Evolutionary conservation across 495 filamentous ascomycete species (phyloP), one percentile per base, ranked within the genome.

Genomic region (Rusavskia elegans): DNA sequence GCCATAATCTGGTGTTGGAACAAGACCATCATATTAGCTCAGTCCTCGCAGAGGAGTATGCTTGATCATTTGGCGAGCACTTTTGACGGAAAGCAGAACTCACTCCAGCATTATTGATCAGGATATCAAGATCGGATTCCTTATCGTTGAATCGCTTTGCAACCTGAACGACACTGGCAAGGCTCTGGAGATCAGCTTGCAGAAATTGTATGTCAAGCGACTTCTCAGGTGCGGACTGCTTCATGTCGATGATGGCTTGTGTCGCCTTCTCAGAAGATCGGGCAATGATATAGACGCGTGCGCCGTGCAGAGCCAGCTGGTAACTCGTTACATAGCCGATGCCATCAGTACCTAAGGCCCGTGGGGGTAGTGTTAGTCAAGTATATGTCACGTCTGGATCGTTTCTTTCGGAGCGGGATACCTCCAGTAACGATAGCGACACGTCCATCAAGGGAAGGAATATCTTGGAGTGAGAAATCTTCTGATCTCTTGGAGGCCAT

Each of bases 81-180:
- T 27, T 27, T 27, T 27, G 25, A 27, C 25, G 0, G 25, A 45
- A 21, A 20, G 11, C 5, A 45, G 3, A 17, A 27, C 46, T 49
- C 39, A 51, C 41, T 30, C 78, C 78, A 17, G 81, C 80, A 53
- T 83, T 84, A 62, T 75, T 73, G 37, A 83, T 63, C 5, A 84
- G 61, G n/a, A 76, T 59, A 50, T 82, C 68, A 17, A 79, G 55
- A 13, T 48, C 45, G 17, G 55, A 45, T 45, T 63, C 63, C 8
- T 27, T 39, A 1, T 53, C 30, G 20, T 58, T 46, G 46, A 67
- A 58, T 13, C 21, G n/a, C 25, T 65, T 58, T 19, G 57, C 63
- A 1, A 60, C 67, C 20, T 57, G 32, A 19, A 59, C 57, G 30
- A 68, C 64, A 30, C 59, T 66, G 37, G 50, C 16, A 9, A 75